Conservation (phyloP, 1,139 yeast species). For the Suhomyces ambrosiae region DNA sequence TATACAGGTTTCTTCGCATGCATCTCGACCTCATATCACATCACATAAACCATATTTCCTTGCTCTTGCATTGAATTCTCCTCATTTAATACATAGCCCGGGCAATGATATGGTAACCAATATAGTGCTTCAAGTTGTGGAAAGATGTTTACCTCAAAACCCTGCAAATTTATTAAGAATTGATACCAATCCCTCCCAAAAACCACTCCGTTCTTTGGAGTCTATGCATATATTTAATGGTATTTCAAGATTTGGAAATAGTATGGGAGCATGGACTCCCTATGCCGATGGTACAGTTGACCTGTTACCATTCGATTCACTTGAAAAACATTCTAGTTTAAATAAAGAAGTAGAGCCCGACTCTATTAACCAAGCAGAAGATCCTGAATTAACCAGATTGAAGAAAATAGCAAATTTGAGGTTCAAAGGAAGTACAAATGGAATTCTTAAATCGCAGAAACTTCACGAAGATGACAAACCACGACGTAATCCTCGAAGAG, state of each 20-base stretch:
- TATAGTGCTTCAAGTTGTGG: slow-evolving; percentile 61
- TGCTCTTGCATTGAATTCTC: slow-evolving; percentile 69
- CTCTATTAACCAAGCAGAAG: slow-evolving; percentile 11
- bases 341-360: slow-evolving; percentile 14
- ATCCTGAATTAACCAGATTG: slow-evolving; percentile 19
- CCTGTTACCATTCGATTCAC: slow-evolving; percentile 55
- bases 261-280: slow-evolving; percentile 69
- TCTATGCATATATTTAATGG: slow-evolving; percentile 62
- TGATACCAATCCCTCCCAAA: slow-evolving; percentile 31
- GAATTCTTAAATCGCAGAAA: slow-evolving; percentile 31
- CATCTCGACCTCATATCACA: slow-evolving; percentile 40
- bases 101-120: slow-evolving; percentile 49
- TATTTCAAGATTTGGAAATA: slow-evolving; percentile 56
- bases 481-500: slow-evolving; percentile 8
- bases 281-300: slow-evolving; percentile 71
- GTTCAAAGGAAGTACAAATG: slow-evolving; percentile 56
- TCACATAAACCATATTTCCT: slow-evolving; percentile 64
- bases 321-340: slow-evolving; percentile 32
- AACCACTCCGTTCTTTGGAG: slow-evolving; percentile 56
- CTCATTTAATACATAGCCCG: slow-evolving; percentile 63
- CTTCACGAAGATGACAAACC: slow-evolving; percentile 38
- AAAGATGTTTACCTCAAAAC: slow-evolving; percentile 50
- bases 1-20: slow-evolving; percentile 18
- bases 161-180: slow-evolving; percentile 32
- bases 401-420: slow-evolving; percentile 50